Evolutionary conservation across 306 rosid genomes (phyloP), one percentile per base, ranked within the genome.

Genomic region (Pterocarpus santalinus): DNA sequence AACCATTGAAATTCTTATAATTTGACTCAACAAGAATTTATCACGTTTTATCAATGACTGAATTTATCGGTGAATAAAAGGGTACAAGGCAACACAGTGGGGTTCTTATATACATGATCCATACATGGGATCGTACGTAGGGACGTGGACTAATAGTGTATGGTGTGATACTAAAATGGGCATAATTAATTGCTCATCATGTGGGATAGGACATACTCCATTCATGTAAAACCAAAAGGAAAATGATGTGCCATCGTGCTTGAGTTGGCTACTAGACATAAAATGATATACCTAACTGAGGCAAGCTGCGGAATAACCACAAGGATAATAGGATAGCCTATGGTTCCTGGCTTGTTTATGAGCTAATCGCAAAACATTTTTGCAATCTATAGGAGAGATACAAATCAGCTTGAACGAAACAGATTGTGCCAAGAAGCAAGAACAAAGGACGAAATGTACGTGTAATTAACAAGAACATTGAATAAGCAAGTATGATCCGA

Each of bases 181-280:
- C 64, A 76, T 22, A 7, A 36, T 60, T 36, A 34, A 55, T 16
- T 55, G 46, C 15, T 67, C 15, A 28, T 66, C 32, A 30, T 14
- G 57, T 65, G 43, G 16, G 43, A 65, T 30, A 65, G 81, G 81
- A 77, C 81, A 65, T 66, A 8, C 56, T 57, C 33, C n/a, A 35
- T 77, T 9, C 49, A 77, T 41, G 68, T 67, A 61, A 62, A 67
- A 55, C 82, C 32, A 28, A 55, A 67, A 67, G 75, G 57, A 78
- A 75, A 78, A 78, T 78, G 68, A 78, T 78, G 43, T 13, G 66
- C 32, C 65, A 65, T 77, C n/a, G 38, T 65, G 57, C 28, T 5
- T 0, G 28, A 22, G 66, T 77, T 77, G 53, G 53, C 17, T 14
- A 51, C 44, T 65, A 12, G 32, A 36, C 43, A 36, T 28, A 36